Percentiles rank a stretch among this genome's conserved stretches.
Evolutionary conservation across 2,329 filamentous ascomycete genomes (phyloP).

Genomic region (Venturia carpophila): DNA sequence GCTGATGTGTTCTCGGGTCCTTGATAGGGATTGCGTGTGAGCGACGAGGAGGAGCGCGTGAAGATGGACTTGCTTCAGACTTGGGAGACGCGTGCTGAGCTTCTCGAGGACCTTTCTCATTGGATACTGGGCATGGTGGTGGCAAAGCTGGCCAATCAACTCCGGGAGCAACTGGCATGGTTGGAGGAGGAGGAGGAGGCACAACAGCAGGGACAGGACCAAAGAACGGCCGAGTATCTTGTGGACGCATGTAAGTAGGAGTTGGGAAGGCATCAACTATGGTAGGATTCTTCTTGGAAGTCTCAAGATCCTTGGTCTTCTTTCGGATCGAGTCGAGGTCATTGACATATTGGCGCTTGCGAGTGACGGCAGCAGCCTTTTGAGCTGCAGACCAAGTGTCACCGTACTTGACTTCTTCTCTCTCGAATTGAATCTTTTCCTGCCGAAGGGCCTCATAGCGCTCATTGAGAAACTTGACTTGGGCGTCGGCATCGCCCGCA

Average conservation of each 20-base stretch:
- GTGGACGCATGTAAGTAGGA: constrained; percentile 7
- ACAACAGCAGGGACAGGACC: neutral
- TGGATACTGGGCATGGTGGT: constrained; percentile 13
- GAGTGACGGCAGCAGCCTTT: constrained; percentile 8
- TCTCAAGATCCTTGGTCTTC: constrained; percentile 18
- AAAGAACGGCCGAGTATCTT: constrained; percentile 4
- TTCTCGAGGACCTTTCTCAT: constrained; percentile 21
- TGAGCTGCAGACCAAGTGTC: constrained; percentile 4
- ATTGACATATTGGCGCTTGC: constrained; percentile 18
- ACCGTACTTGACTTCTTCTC: constrained; percentile 16
- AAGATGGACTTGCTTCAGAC: constrained; percentile 17
- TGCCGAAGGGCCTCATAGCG: constrained; percentile 16
- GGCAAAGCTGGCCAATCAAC: constrained; percentile 12
- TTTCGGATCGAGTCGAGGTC: constrained; percentile 19
- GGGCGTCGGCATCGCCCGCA: constrained; percentile 3
- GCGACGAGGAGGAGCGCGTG: constrained; percentile 26
- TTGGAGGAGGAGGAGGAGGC: neutral
- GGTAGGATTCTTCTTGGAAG: neutral
- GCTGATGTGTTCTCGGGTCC: constrained; percentile 25
- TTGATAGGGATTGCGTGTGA: constrained; percentile 37
- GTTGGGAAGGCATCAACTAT: neutral
- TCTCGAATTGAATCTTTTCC: constrained; percentile 18
- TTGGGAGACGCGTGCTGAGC: neutral
- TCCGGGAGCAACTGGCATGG: neutral
- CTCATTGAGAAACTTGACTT: constrained; percentile 13